Base-by-base conservation (phyloP, 1,139 yeast species). In the Arxiozyma heterogenica region DNA sequence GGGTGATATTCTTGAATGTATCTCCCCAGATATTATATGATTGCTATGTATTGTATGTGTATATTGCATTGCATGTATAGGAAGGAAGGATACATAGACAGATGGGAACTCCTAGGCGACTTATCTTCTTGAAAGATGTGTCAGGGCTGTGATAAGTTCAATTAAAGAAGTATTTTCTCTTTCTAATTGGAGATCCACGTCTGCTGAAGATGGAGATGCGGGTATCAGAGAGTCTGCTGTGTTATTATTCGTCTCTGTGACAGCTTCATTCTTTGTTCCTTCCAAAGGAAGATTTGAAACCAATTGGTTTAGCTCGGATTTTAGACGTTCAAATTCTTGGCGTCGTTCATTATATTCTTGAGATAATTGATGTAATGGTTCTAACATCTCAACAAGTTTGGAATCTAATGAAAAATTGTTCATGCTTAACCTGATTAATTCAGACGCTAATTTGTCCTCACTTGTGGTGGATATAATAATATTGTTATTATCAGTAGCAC, bases 401-500 rank as follows among this genome's bases (percentile, higher is more conserved):
- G 11, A 41, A 38, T 46, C 49, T 18, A 46, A 18, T 8, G 12
- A 25, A 15, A 21, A 46, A 15, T 21, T 46, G 30, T 46, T 43
- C 39, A 8, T 18, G 17, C 42, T 27, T 27, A 46, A 20, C 39
- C 38, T 23, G 49, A 34, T 46, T 21, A 46, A 38, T 46, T 38
- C 22, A 17, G 25, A 15, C 11, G 49, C 49, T 12, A 46, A 34
- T 34, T 20, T 46, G 23, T 46, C 49, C 18, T 46, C 49, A 46
- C 45, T 48, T 4, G 45, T 48, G 23, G 27, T 47, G 20, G 34
- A 30, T 21, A 27, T 22, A 38, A 18, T 23, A 41, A 12, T 48
- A 27, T 23, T n/a, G 17, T 9, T 47, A 41, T 23, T 44, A 43
- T 42, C 60, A 38, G 9, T 41, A 43, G 21, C 34, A 5, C 8